Base-by-base conservation (phyloP, 768 basidiomycete species). In the Lyophyllum semitale region DNA sequence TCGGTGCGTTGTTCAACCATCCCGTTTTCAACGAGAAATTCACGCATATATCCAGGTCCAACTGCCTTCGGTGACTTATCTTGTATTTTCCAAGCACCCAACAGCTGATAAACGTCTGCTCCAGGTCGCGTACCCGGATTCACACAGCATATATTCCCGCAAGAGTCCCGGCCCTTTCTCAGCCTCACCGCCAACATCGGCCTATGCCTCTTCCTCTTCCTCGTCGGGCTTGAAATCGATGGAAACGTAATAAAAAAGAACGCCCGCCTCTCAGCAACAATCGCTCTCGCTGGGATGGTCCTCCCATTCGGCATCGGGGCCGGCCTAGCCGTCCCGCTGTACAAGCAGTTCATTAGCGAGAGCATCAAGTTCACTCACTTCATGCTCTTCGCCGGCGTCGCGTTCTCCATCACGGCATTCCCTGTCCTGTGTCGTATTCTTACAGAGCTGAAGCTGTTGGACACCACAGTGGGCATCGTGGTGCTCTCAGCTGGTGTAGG, bases 171-270 rank as follows among this genome's bases (percentile, higher is more conserved):
- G 6, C 79, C 93, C 0, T 95, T 88, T 67, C 84, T 98, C 23
- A 85, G 84, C 51, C 86, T 98, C 18, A 85, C 89, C 17, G 91
- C 96, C 13, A 91, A 93, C 62, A 91, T 98, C 58, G 96, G 92
- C 6, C 80, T 93, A 4, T 88, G 87, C 59, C 82, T 94, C 41
- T 95, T 93, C 72, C 82, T 98, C 13, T 98, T 97, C 74, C 81
- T 98, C 56, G 89, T 98, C 37, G 96, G 96, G 3, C 85, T 96
- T 30, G 91, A 93, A 75, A 95, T 97, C 54, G 97, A 98, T 54
- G 73, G 79, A 0, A 72, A 76, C 4, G 77, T 98, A 55, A 87
- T 98, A 70, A 87, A 80, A 63, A 86, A 89, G 35, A 91, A 92
- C 76, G 85, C 82, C 0, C 79, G 84, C 8, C 74, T 86, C 9